Conservation (phyloP, 805 yeast genomes). For the Zygosaccharomyces kombuchaensis region DNA sequence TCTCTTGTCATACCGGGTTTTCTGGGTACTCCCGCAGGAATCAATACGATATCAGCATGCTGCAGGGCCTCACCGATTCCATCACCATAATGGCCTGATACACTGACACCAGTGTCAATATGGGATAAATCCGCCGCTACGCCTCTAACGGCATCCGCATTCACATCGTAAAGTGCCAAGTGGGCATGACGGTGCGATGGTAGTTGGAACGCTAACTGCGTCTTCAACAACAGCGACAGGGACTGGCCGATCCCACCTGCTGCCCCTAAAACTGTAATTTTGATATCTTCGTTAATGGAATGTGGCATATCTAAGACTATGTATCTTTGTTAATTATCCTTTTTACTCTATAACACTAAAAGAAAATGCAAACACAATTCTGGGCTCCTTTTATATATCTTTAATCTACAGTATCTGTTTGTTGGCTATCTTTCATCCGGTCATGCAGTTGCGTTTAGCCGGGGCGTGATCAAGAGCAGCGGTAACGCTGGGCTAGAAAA, state of each 20-base stretch:
- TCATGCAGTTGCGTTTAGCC: constrained; percentile 7
- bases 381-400: neutral
- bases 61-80: constrained; percentile 33
- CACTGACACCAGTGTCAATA: constrained; percentile 63
- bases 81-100: constrained; percentile 43
- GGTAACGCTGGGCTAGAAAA: constrained; percentile 3
- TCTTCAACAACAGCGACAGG: constrained; percentile 71
- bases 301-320: constrained; percentile 22
- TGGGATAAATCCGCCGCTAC: constrained; percentile 87
- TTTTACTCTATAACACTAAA: neutral
- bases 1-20: constrained; percentile 95
- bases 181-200: constrained; percentile 42
- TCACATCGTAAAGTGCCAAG: constrained; percentile 79
- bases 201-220: constrained; percentile 30
- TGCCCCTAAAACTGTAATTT: constrained; percentile 86
- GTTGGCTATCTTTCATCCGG: constrained; percentile 1
- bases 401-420: neutral
- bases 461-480: constrained; percentile 1
- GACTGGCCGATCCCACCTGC: constrained; percentile 97
- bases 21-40: constrained; percentile 89
- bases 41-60: constrained; percentile 27
- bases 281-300: constrained; percentile 30
- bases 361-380: neutral
- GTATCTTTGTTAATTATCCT: neutral
- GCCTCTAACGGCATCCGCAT: constrained; percentile 58